A percentile compares a stretch with the other conserved stretches of the same genome.
Evolutionary conservation across 208 protist species (phyloP).

Genomic region (Hexamita inflata): DNA sequence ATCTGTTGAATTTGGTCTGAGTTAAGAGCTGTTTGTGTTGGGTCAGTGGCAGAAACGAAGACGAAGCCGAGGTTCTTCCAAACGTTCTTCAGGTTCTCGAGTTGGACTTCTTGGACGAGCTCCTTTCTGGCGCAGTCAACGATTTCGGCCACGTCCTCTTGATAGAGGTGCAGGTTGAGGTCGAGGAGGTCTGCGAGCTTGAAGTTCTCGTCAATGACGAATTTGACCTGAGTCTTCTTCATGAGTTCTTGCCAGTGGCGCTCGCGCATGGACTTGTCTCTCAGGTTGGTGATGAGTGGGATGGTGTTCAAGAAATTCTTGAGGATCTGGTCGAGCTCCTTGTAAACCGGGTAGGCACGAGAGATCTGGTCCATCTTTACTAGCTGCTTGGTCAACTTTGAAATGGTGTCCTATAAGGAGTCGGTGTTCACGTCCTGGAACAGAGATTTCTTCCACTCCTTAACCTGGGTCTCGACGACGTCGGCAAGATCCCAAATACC

Average conservation of each 20-base stretch:
- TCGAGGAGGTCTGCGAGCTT: slow-evolving; percentile 31
- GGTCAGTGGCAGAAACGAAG: not conserved
- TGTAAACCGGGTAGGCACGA: slow-evolving; percentile 51
- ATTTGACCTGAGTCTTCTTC: not conserved
- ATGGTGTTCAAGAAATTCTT: slow-evolving; percentile 78
- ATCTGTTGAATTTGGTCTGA: not conserved
- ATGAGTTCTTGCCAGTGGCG: slow-evolving; percentile 35
- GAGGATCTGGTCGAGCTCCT: slow-evolving; percentile 67
- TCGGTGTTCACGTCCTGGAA: slow-evolving; percentile 37
- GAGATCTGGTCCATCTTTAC: not conserved
- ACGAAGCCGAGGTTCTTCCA: slow-evolving; percentile 16
- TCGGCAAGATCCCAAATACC: slow-evolving; percentile 34
- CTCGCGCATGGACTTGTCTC: slow-evolving; percentile 21
- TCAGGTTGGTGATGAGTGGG: slow-evolving; percentile 57
- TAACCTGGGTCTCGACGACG: slow-evolving; percentile 24
- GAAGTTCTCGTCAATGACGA: slow-evolving; percentile 33
- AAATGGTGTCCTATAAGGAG: slow-evolving; percentile 32
- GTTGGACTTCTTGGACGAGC: slow-evolving; percentile 16
- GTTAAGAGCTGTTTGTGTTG: not conserved
- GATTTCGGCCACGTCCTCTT: slow-evolving; percentile 38
- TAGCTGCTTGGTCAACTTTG: slow-evolving; percentile 34
- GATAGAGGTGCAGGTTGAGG: slow-evolving; percentile 31
- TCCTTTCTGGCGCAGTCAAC: slow-evolving; percentile 37
- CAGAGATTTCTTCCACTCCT: slow-evolving; percentile 20
- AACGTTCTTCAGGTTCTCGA: not conserved